phyloP scores from a whole-genome alignment of 2,329 filamentous ascomycete genomes.

The Ramichloridium luteum region DNA sequence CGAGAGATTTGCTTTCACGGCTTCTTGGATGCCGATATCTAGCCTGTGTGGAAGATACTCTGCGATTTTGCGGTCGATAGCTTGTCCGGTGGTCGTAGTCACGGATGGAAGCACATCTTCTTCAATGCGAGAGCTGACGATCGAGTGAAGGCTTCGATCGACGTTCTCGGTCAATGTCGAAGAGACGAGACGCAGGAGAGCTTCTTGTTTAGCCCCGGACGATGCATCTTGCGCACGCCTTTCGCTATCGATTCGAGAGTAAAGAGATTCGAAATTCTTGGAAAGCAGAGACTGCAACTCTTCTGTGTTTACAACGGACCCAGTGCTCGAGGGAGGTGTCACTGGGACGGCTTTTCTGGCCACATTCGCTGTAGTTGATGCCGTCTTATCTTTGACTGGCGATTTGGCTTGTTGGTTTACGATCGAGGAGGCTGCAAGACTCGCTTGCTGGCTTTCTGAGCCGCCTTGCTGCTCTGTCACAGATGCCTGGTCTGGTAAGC shows the following conservation, averaged over 20 bases:
- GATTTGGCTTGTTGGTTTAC: constrained; percentile 9
- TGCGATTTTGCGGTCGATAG: constrained; percentile 60
- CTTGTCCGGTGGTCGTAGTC: constrained; percentile 51
- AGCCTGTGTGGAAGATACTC: constrained; percentile 55
- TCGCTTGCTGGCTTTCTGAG: not conserved
- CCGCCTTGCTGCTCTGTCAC: not conserved
- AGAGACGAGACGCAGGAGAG: constrained; percentile 55
- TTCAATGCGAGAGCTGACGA: constrained; percentile 65
- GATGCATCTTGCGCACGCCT: constrained; percentile 51
- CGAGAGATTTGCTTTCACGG: constrained; percentile 60
- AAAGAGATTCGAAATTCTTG: constrained; percentile 43
- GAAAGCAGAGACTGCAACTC: constrained; percentile 18
- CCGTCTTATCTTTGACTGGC: constrained; percentile 5
- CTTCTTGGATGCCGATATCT: constrained; percentile 54
- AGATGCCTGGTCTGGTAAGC: not conserved
- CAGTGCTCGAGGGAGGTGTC: constrained; percentile 7
- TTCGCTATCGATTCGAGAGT: constrained; percentile 57
- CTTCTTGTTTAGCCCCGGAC: constrained; percentile 54
- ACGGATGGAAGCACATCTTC: constrained; percentile 64
- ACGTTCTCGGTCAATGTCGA: constrained; percentile 58
- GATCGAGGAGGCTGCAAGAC: not conserved
- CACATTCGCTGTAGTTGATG: constrained; percentile 9
- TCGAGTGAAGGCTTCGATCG: constrained; percentile 62
- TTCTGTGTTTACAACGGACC: constrained; percentile 2
- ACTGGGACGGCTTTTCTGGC: constrained; percentile 10